Conservation (phyloP, 352 stramenopile genomes). For the Globisporangium acanthophoron region DNA sequence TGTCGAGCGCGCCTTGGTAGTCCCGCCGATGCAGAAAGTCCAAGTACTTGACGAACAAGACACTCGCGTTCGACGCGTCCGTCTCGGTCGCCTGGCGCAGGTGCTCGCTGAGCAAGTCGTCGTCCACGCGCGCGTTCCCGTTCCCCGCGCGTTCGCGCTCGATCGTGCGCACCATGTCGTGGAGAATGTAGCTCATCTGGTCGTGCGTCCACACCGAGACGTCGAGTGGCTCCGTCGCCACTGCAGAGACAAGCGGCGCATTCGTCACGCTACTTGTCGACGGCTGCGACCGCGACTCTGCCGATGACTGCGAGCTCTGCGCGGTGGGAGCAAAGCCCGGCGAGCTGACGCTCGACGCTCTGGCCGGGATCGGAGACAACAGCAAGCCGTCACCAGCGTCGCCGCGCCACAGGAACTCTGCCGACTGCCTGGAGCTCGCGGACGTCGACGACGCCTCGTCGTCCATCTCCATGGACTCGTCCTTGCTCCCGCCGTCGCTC, state of each 20-base stretch:
- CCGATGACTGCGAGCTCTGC: slow-evolving; percentile 2
- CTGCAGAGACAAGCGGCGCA: neutral
- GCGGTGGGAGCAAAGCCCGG: slow-evolving; percentile 1
- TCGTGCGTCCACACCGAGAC: slow-evolving; percentile 41
- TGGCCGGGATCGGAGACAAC: slow-evolving; percentile 26
- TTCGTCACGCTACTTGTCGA: neutral
- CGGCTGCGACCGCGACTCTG: neutral
- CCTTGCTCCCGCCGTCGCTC: neutral
- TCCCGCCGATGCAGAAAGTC: slow-evolving; percentile 77
- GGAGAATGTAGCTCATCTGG: slow-evolving; percentile 54
- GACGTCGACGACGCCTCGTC: slow-evolving; percentile 5
- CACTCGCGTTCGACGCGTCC: slow-evolving; percentile 34
- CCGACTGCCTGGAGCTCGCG: neutral
- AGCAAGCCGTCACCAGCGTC: slow-evolving; percentile 24
- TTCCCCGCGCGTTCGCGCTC: slow-evolving; percentile 10
- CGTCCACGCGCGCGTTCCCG: neutral
- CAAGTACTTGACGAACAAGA: slow-evolving; percentile 85
- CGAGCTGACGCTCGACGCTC: neutral
- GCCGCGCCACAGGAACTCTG: slow-evolving; percentile 25
- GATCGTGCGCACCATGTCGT: slow-evolving; percentile 32
- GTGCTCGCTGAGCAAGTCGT: slow-evolving; percentile 4
- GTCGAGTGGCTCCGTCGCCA: slow-evolving; percentile 20
- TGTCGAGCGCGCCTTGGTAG: slow-evolving; percentile 83
- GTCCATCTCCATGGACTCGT: slow-evolving; percentile 8
- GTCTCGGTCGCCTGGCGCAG: slow-evolving; percentile 1